Percentiles rank a stretch among this genome's conserved stretches.
These are phyloP conservation scores for Yamadazyma pseudoaaseri DNA, from an alignment of 1,139 yeast species.

Conservation along the genomic window DNA sequence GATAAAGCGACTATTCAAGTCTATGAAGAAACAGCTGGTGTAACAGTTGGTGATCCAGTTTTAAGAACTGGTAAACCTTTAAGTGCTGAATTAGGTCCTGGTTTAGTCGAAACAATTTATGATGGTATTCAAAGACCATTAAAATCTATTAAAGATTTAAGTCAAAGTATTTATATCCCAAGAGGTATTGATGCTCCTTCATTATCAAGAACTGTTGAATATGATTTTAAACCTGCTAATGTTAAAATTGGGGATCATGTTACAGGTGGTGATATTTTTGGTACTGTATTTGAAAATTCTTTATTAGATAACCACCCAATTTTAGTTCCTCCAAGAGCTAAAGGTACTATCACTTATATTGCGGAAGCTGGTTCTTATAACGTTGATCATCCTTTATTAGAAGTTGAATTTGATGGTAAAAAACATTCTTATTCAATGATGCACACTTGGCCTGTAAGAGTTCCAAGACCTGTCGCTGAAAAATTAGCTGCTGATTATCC, in stretches of 20 bases:
- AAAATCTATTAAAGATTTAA: conserved; percentile 79
- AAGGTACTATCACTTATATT: conserved; percentile 91
- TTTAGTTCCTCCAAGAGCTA: conserved; percentile 94
- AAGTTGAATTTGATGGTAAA: conserved; percentile 92
- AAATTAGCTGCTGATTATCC: conserved; percentile 92
- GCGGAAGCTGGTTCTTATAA: conserved; percentile 90
- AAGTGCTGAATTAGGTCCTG: conserved; percentile 98
- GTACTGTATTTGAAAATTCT: conserved; percentile 91
- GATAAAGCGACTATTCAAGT: conserved; percentile 98
- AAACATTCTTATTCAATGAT: conserved; percentile 83
- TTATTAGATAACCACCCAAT: conserved; percentile 89
- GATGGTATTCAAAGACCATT: conserved; percentile 99
- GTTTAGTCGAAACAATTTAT: conserved; percentile 96
- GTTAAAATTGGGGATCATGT: conserved; percentile 95
- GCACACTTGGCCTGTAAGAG: conserved; percentile 99
- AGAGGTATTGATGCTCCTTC: conserved; percentile 98
- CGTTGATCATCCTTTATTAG: conserved; percentile 84
- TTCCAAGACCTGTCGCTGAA: conserved; percentile 97
- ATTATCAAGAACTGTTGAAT: conserved; percentile 72
- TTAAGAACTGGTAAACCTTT: conserved; percentile 96
- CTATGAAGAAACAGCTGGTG: conserved; percentile 98
- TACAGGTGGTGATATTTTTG: conserved; percentile 97
- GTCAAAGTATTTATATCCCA: conserved; percentile 94
- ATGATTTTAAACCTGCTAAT: conserved; percentile 80
- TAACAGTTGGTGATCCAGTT: conserved; percentile 98